These are phyloP conservation scores for Takakia lepidozioides DNA, from an alignment of 225 moss, liverwort and hornwort species.

Conservation along the genomic window DNA sequence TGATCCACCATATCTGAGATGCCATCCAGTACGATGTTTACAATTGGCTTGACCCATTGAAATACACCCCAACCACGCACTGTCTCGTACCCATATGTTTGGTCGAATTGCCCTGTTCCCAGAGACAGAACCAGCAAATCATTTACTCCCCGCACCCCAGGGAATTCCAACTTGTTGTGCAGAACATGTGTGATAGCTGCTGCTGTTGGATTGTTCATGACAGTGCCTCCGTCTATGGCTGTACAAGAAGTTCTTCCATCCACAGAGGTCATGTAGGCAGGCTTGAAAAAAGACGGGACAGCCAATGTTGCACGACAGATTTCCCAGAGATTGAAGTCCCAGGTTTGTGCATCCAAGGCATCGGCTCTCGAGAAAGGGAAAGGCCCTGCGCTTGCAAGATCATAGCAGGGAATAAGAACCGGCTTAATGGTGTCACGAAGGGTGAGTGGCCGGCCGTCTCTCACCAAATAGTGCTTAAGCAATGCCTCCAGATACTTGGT, in stretches of 20 bases:
- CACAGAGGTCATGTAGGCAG: conserved; percentile 48
- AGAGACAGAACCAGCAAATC: conserved; percentile 81
- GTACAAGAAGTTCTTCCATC: conserved; percentile 74
- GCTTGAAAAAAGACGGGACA: conserved; percentile 80
- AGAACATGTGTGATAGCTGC: conserved; percentile 91
- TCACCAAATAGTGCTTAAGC: conserved; percentile 53
- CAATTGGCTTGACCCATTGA: conserved; percentile 86
- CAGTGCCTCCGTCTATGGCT: conserved; percentile 81
- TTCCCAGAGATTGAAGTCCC: conserved; percentile 92
- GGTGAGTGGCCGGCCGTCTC: conserved; percentile 60
- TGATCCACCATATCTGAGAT: conserved; percentile 95
- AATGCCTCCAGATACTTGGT: conserved; percentile 64
- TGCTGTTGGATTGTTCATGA: conserved; percentile 93
- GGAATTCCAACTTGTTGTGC: conserved; percentile 90
- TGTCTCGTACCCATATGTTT: conserved; percentile 50
- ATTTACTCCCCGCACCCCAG: conserved; percentile 47
- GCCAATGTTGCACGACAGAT: conserved; percentile 85
- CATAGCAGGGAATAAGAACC: conserved; percentile 90
- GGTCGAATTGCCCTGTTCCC: conserved; percentile 83
- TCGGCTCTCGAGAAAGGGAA: conserved; percentile 84
- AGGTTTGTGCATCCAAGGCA: conserved; percentile 63
- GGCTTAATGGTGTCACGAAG: conserved; percentile 79
- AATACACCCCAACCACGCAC: conserved; percentile 76
- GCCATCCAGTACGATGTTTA: conserved; percentile 81
- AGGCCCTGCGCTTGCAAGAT: conserved; percentile 70